Evolutionary conservation across 768 basidiomycete species (phyloP).

Genomic region (Tephrocybe sp.): DNA sequence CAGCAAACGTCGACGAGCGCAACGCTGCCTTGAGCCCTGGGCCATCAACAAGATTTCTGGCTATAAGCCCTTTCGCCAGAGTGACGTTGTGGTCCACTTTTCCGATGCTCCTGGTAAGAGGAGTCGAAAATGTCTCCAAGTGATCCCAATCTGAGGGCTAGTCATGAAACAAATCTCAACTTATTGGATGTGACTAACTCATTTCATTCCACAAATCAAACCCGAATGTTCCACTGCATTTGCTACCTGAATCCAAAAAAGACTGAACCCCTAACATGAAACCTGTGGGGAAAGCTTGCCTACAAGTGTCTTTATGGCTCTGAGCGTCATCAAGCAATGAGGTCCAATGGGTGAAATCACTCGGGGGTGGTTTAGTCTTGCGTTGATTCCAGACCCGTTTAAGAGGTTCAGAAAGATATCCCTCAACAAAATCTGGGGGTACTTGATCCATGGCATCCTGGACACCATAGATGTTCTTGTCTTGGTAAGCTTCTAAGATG

Average conservation of each 20-base stretch:
- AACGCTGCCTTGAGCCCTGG: neutral
- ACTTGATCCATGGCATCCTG: neutral
- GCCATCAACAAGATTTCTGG: neutral
- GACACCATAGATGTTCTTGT: neutral
- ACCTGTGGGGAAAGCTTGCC: neutral
- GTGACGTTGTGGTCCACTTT: neutral
- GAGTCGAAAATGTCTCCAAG: slow-evolving; percentile 7
- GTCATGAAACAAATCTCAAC: neutral
- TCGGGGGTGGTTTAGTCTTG: slow-evolving; percentile 18
- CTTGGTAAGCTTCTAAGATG: slow-evolving; percentile 15
- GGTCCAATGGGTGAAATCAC: slow-evolving; percentile 16
- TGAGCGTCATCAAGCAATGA: slow-evolving; percentile 17
- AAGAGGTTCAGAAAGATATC: slow-evolving; percentile 18
- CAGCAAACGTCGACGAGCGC: neutral
- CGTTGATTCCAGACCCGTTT: slow-evolving; percentile 18
- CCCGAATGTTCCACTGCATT: slow-evolving; percentile 14
- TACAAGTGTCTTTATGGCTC: slow-evolving; percentile 16
- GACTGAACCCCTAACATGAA: neutral
- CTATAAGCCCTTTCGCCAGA: slow-evolving; percentile 12
- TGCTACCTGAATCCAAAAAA: slow-evolving; percentile 19
- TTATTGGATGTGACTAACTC: slow-evolving; percentile 8
- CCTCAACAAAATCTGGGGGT: neutral
- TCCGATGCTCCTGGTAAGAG: neutral
- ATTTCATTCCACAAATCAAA: slow-evolving; percentile 19
- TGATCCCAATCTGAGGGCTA: slow-evolving; percentile 17